Evolutionary conservation across 78 protist genomes (phyloP).

Genomic region (Protostelium mycophagum): DNA sequence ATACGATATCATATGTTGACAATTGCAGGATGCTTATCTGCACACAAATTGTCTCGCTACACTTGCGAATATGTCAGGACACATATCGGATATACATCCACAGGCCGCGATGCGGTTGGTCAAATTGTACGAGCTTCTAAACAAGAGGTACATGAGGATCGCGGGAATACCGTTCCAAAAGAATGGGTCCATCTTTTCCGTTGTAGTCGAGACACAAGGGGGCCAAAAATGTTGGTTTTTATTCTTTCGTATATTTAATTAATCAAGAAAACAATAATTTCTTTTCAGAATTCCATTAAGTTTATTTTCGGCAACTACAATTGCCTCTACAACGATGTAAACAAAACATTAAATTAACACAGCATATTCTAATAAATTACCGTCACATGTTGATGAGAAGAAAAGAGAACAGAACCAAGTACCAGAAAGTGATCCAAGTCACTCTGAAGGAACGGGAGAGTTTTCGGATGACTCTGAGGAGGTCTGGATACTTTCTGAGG

Average conservation of each 20-base stretch:
- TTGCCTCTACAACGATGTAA: no score
- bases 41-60: constrained; percentile 68
- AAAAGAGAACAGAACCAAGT: no score
- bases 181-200: not conserved
- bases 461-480: not conserved
- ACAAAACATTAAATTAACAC: no score
- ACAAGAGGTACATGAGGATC: constrained; percentile 26
- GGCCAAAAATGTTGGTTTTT: not conserved
- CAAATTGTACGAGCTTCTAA: constrained; percentile 44
- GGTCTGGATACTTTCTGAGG: no score
- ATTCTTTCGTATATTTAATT: not conserved
- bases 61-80: constrained; percentile 53
- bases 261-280: no score
- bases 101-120: constrained; percentile 51
- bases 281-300: no score
- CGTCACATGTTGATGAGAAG: no score
- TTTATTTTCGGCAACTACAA: no score
- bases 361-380: no score
- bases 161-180: not conserved
- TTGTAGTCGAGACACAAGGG: not conserved
- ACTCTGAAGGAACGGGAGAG: no score
- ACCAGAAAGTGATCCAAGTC: no score
- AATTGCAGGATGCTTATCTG: constrained; percentile 24
- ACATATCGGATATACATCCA: constrained; percentile 56
- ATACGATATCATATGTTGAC: no score